Evolutionary conservation across 352 stramenopile species (phyloP).

Genomic region (Phytophthora aleatoria): DNA sequence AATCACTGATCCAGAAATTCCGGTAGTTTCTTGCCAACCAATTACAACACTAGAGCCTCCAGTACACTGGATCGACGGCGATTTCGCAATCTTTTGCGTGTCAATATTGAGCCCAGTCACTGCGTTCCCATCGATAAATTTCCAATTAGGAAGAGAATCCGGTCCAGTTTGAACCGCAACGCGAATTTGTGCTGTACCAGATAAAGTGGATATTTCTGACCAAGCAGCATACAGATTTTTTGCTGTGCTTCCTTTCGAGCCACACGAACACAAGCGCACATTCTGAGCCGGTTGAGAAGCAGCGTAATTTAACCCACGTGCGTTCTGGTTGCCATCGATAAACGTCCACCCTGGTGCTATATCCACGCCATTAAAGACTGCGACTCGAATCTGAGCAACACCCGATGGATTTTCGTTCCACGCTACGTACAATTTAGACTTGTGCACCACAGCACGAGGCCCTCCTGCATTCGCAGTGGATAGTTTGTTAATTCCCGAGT

Average conservation of each 20-base stretch:
- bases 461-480: constrained; percentile 35
- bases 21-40: constrained; percentile 55
- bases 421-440: constrained; percentile 52
- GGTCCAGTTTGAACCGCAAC: constrained; percentile 53
- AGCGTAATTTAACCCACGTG: constrained; percentile 51
- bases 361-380: constrained; percentile 56
- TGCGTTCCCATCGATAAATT: constrained; percentile 56
- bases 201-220: constrained; percentile 48
- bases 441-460: constrained; percentile 39
- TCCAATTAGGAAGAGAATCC: constrained; percentile 45
- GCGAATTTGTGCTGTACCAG: constrained; percentile 47
- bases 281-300: constrained; percentile 36
- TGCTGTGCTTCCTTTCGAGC: constrained; percentile 12
- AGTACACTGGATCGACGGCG: constrained; percentile 50
- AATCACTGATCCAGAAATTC: constrained; percentile 19
- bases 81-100: constrained; percentile 24
- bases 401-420: constrained; percentile 55
- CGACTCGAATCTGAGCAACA: constrained; percentile 53
- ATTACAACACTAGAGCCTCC: constrained; percentile 40
- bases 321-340: constrained; percentile 54
- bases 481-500: constrained; percentile 55
- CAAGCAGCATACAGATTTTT: constrained; percentile 52
- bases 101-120: constrained; percentile 52
- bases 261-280: constrained; percentile 48
- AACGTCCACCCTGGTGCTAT: constrained; percentile 51